phyloP scores from a whole-genome alignment of 2,329 filamentous ascomycete genomes.

The Catunica adiposa region DNA sequence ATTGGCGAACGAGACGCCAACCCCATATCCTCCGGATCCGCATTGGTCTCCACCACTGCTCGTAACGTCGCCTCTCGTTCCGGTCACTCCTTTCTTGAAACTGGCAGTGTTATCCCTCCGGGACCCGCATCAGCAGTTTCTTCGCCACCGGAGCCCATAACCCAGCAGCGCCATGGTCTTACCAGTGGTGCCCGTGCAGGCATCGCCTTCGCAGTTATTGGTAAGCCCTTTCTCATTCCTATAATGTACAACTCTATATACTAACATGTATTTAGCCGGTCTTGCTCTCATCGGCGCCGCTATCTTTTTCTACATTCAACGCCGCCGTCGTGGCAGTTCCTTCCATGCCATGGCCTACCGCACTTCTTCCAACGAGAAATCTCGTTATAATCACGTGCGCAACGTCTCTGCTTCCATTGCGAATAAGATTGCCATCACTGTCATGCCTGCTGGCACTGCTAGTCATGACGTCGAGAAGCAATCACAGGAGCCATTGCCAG shows the following conservation, averaged over 20 bases:
- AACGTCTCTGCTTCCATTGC: too few relatives aligned
- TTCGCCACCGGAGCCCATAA: neutral
- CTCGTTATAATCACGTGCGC: too few relatives aligned
- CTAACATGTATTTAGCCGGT: conserved; percentile 5
- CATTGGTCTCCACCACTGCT: neutral
- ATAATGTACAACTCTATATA: neutral
- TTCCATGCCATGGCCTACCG: too few relatives aligned
- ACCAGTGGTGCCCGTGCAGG: conserved; percentile 1
- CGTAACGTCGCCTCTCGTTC: neutral
- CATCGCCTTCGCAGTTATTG: conserved; percentile 2
- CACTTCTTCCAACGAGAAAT: too few relatives aligned
- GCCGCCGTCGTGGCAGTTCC: neutral
- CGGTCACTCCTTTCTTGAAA: neutral
- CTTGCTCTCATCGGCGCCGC: neutral
- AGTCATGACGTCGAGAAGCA: neutral
- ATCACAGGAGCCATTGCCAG: neutral
- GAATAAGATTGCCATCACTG: too few relatives aligned
- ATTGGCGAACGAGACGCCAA: neutral
- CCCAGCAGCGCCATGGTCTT: neutral
- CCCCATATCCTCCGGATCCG: neutral
- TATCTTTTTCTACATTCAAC: neutral
- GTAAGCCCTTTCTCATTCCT: neutral
- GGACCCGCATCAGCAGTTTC: too few relatives aligned
- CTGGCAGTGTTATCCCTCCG: too few relatives aligned
- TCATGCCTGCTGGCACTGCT: too few relatives aligned